Percentiles rank a stretch among this genome's conserved stretches.
These are phyloP conservation scores for Flaveria trinervia DNA, from an alignment of 129 eudicot genomes.

Conservation along the genomic window DNA sequence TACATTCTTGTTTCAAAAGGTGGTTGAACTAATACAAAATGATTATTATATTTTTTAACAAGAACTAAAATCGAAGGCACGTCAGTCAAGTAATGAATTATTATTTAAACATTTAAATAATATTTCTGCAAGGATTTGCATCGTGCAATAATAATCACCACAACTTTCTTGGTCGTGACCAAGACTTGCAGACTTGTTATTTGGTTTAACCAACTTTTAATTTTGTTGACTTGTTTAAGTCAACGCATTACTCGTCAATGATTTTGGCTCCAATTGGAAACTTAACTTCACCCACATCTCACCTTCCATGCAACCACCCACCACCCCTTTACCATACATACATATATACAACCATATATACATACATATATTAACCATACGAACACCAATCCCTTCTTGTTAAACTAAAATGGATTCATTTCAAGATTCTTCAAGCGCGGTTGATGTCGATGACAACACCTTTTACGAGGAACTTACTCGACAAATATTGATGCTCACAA, in stretches of 20 bases:
- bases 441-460: slow-evolving; percentile 24
- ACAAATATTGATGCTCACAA: slow-evolving; percentile 37
- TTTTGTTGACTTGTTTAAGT: slow-evolving; percentile 32
- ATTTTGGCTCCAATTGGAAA: slow-evolving; percentile 28
- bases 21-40: not conserved
- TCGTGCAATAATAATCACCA: slow-evolving; percentile 25
- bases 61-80: not conserved
- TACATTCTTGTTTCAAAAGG: no score
- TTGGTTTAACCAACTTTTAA: slow-evolving; percentile 35
- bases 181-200: slow-evolving; percentile 39
- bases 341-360: not conserved
- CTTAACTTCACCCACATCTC: slow-evolving; percentile 41
- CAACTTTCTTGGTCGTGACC: slow-evolving; percentile 25
- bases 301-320: slow-evolving; percentile 40
- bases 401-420: slow-evolving; percentile 26
- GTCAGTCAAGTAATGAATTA: not conserved
- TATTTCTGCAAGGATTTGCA: not conserved
- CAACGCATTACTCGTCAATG: slow-evolving; percentile 13
- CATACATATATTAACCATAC: not conserved
- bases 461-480: slow-evolving; percentile 39
- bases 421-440: slow-evolving; percentile 13
- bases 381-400: not conserved
- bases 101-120: no score
- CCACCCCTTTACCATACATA: slow-evolving; percentile 27
- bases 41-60: not conserved